Conservation (phyloP, 2,329 filamentous ascomycete species). For the Phialophora verrucosa region DNA sequence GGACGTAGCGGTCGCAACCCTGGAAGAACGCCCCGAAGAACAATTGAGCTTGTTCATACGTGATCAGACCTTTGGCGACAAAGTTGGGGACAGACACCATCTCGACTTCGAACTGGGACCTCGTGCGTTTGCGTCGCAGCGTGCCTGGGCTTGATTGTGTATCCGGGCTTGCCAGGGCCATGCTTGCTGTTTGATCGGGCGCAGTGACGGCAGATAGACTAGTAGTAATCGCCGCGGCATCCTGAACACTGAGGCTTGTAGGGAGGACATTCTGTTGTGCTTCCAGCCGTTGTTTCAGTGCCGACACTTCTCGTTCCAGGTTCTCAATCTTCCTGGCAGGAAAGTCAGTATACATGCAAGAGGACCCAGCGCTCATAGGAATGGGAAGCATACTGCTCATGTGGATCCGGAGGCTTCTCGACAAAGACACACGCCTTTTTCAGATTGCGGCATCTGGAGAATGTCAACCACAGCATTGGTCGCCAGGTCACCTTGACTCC, state of each 20-base stretch:
- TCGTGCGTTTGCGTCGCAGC: conserved; percentile 40
- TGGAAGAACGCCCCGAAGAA: conserved; percentile 48
- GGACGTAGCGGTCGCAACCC: conserved; percentile 56
- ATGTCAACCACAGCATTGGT: not conserved
- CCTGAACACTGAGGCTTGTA: conserved; percentile 10
- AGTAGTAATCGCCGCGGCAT: conserved; percentile 28
- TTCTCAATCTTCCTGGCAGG: conserved; percentile 43
- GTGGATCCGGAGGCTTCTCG: conserved; percentile 40
- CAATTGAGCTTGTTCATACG: conserved; percentile 43
- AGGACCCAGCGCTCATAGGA: not conserved
- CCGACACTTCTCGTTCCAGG: conserved; percentile 44
- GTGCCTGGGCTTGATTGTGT: conserved; percentile 17
- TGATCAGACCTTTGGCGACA: conserved; percentile 45
- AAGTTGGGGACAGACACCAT: conserved; percentile 46
- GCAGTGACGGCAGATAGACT: conserved; percentile 28
- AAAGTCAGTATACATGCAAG: not conserved
- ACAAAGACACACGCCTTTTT: conserved; percentile 48
- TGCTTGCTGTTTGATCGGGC: conserved; percentile 1
- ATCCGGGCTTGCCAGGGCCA: conserved; percentile 4
- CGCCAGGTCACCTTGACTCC: not conserved
- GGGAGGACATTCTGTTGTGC: conserved; percentile 22
- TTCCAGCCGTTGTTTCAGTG: conserved; percentile 42
- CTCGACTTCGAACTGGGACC: conserved; percentile 45
- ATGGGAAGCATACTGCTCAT: conserved; percentile 25
- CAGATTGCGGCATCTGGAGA: conserved; percentile 43